phyloP scores from a whole-genome alignment of 495 filamentous ascomycete genomes.

The Talaromyces ruber region DNA sequence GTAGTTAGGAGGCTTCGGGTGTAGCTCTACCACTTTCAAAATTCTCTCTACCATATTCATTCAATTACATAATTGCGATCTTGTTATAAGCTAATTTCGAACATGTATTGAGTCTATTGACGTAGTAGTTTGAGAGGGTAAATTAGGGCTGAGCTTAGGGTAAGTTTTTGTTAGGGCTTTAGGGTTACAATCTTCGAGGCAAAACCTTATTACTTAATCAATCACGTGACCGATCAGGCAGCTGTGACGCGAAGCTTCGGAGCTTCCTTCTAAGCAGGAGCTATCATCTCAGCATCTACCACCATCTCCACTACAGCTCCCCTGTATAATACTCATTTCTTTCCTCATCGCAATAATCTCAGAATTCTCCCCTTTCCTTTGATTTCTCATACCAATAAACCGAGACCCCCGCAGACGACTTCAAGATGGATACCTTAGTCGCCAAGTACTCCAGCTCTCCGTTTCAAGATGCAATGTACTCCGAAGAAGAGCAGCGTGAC shows the following conservation, averaged over 20 bases:
- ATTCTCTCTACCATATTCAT: no score
- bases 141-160: no score
- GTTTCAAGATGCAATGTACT: conserved; percentile 62
- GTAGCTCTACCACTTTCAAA: no score
- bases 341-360: neutral
- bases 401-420: neutral
- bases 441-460: conserved; percentile 75
- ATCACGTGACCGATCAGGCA: conserved; percentile 35
- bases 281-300: conserved; percentile 1
- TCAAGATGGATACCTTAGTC: conserved; percentile 85
- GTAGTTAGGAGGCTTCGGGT: no score
- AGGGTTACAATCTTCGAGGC: no score
- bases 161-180: no score
- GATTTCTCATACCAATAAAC: neutral
- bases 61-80: no score
- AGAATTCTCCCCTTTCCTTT: neutral
- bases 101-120: no score
- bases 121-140: no score
- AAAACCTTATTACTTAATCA: neutral
- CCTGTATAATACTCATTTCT: neutral
- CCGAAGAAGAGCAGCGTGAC: conserved; percentile 69
- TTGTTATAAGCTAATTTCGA: no score
- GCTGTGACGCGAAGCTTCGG: conserved; percentile 35
- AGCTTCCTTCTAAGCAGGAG: conserved; percentile 27
- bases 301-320: neutral